Evolutionary conservation across 495 filamentous ascomycete species (phyloP), one percentile per base, ranked within the genome.

Genomic region (Monascus purpureus): DNA sequence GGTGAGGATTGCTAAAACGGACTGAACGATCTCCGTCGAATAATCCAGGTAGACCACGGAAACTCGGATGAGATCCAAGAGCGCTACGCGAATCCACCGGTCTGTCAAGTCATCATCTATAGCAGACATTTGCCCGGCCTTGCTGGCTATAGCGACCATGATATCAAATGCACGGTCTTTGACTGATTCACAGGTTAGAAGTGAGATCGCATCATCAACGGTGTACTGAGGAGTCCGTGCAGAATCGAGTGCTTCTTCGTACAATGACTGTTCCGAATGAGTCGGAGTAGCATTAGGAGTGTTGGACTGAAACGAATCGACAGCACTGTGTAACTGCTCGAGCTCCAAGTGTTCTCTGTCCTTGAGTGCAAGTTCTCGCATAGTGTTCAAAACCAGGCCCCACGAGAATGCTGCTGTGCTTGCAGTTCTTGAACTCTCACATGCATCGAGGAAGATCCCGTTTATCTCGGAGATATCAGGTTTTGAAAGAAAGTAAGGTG

Each of bases 321-420:
- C 65, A 15, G 77, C 75, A 32, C 59, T 70, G 36, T 74, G 61
- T 18, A 73, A 73, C 39, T 77, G 73, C 25, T 72, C 58, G n/a
- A 70, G 32, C 39, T 80, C 79, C 33, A 69, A 60, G 18, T 54
- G 60, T 29, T 80, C 70, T 28, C 64, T 69, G 23, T 73, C 60
- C 27, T 58, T 57, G 18, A 69, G 55, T 29, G 73, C 77, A 2
- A 65, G 57, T 19, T 76, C 56, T 44, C 67, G 64, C 61, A 85
- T 70, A 5, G 66, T 66, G 39, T 82, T 64, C n/a, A 83, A 52
- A 13, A 93, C 67, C 29, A 85, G 51, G 7, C 74, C 69, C 85
- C 84, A 94, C 6, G 80, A 70, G 33, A 85, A 78, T 15, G 77
- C 62, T 15, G 77, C 71, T 8, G 80, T 80, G 31, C 67, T 74